Evolutionary conservation across 2,329 filamentous ascomycete species (phyloP), one percentile per base, ranked within the genome.

Genomic region (Pyricularia grisea): DNA sequence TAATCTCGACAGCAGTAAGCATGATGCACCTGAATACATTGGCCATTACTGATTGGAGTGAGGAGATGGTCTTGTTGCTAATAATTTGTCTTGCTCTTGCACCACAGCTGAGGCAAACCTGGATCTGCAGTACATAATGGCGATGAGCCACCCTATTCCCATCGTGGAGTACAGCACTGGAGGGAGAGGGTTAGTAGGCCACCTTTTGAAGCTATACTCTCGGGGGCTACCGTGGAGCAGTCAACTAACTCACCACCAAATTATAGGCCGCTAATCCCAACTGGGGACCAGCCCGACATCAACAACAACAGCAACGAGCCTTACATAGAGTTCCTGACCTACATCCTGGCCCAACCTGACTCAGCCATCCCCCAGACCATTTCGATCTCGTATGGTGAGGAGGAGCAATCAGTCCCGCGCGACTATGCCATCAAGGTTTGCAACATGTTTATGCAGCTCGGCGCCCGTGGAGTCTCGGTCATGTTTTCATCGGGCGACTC

Each of bases 391-490:
- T 92, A 92, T 75, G 88, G 87, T 66, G 88, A 91, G 70, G 83
- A 87, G 68, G 90, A 92, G 77, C 85, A 90, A 55, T 89, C 85
- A 1, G 73, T 92, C 0, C 89, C 89, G 0, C 74, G 79, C 2
- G 83, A 84, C 12, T 92, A 90, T 74, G 86, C 87, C 23, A 79
- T 81, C 66, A 82, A 84, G 67, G 87, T 89, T 14, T 92, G 89
- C 79, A 82, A 85, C 71, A 81, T 88, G 71, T 88, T 90, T 73
- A 87, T 84, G 63, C 84, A 90, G 73, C 85, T 91, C 36, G 88
- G 88, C n/a, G 84, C 87, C 1, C 86, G 88, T 60, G 90, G 89
- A n/a, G 84, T 89, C 4, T 85, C 85, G 1, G 81, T 91, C n/a
- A 78, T 91, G 33, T 87, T 90, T 75, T 82, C 84, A 12, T 86